A percentile compares a stretch with the other conserved stretches of the same genome.
Evolutionary conservation across 345 rosid species (phyloP).

Genomic region (Euphorbia tirucalli): DNA sequence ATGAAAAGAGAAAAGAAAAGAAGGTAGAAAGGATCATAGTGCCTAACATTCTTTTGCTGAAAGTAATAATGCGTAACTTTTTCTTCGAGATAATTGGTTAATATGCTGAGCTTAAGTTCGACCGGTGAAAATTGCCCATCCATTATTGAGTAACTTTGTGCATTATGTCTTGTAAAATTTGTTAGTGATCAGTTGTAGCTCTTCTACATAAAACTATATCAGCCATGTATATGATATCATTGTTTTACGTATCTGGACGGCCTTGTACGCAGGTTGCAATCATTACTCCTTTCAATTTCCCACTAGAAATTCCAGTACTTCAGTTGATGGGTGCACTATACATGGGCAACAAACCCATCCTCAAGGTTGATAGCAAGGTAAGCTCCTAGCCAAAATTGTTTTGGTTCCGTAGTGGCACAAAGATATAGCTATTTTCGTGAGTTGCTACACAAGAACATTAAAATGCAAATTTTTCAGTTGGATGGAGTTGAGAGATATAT

Average conservation of each 20-base stretch:
- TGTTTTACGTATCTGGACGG: conserved; percentile 1
- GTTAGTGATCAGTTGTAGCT: conserved; percentile 3
- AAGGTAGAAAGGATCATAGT: background rate
- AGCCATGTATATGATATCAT: background rate
- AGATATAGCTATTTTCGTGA: background rate
- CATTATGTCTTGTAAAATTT: background rate
- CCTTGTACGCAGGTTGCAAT: conserved; percentile 69
- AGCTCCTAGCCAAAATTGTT: conserved; percentile 6
- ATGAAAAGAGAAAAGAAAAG: background rate
- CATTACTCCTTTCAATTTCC: conserved; percentile 94
- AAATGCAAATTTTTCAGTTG: background rate
- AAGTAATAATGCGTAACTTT: too few species aligned
- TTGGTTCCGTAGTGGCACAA: background rate
- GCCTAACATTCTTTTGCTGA: too few species aligned
- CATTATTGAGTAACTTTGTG: too few species aligned
- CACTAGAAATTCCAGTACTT: conserved; percentile 93
- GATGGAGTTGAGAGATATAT: background rate
- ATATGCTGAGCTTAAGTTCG: conserved; percentile 4
- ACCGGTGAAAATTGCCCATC: background rate
- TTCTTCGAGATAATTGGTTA: background rate
- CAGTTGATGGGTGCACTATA: conserved; percentile 97
- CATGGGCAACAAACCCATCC: conserved; percentile 96
- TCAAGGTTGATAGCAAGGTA: conserved; percentile 98
- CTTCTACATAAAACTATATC: background rate
- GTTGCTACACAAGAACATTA: background rate